Base-by-base conservation (phyloP, 129 eudicot species). In the Centella asiatica region DNA sequence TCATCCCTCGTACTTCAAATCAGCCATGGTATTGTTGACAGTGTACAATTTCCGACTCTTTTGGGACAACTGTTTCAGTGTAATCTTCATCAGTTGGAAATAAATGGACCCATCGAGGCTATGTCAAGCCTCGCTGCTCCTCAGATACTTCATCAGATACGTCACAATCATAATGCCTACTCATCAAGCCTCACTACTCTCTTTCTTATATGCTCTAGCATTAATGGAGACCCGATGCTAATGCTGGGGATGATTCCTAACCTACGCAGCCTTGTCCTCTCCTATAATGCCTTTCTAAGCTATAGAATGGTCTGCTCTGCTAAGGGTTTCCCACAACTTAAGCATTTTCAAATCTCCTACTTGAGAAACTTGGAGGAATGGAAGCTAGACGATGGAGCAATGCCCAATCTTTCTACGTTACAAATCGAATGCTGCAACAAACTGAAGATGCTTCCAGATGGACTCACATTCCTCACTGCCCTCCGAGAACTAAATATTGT, bases 341-440 rank as follows among this genome's bases (percentile, higher is more conserved):
- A 50, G 49, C 36, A 5, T 22, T 57, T 77, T 32, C 42, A 47
- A 36, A 27, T 77, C 26, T 14, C n/a, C 22, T 45, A 46, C n/a
- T 23, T 71, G 19, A 44, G 18, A 15, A 60, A 45, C 60, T 68
- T 72, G 11, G 67, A 57, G 64, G 25, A 51, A 7, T 77, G 74
- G 82, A 61, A 2, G 42, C 57, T 77, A 12, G 72, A 62, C 33
- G 47, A 68, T 62, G 82, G 74, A 45, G 75, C 78, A 14, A 62
- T 77, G 78, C 68, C 52, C 13, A 64, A 52, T 29, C 72, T 77
- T 42, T 6, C 4, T 1, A n/a, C 1, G 19, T 23, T 77, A 15
- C 28, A 14, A 2, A 62, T 77, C 33, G 39, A 29, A 9, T 19
- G 11, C 7, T 68, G 78, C 23, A 24, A 5, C 9, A 62, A 72